Evolutionary conservation across 257 asterid species (phyloP), one percentile per base, ranked within the genome.

Genomic region (Salvia miltiorrhiza): DNA sequence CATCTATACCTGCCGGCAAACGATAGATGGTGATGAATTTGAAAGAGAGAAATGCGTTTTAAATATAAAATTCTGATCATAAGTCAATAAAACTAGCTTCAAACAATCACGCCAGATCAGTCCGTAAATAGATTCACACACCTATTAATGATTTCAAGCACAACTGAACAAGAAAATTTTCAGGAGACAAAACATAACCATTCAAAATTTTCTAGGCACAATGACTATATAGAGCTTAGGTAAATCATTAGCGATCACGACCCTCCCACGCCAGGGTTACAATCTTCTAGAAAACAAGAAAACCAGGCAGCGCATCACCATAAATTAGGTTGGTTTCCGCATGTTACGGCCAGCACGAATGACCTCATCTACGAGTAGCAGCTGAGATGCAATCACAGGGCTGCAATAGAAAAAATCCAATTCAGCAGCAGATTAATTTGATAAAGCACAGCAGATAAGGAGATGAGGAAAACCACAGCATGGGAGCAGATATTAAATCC

Each of bases 341-440:
- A 92, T 92, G 84, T 92, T 92, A 60, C 98, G 98, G 21, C 98
- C 98, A 53, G 98, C 98, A 33, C 98, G 96, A 49, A 92, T 92
- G 24, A 89, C 96, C 83, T 92, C 98, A 67, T 92, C 98, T 65
- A 92, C 98, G 9, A 92, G 90, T 65, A 92, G 90, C 86, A 92
- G 79, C 79, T 92, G 98, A 26, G 95, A 87, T 28, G 96, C 89
- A 49, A 92, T 92, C 35, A 89, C 98, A 26, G 98, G 98, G 63
- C 98, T 92, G 96, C 87, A 80, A 50, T 28, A 69, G 23, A 43
- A n/a, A 69, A 0, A 14, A 20, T 17, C n/a, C 20, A 41, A 60
- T 63, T 45, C 49, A 71, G 61, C 1, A 20, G 24, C 26, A 33
- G 35, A 30, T 37, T 55, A 23, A n/a, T 45, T 47, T 5, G 33